Percentiles rank a stretch among this genome's conserved stretches.
phyloP scores from a whole-genome alignment of 2,329 filamentous ascomycete species.

The Fusarium sp. region DNA sequence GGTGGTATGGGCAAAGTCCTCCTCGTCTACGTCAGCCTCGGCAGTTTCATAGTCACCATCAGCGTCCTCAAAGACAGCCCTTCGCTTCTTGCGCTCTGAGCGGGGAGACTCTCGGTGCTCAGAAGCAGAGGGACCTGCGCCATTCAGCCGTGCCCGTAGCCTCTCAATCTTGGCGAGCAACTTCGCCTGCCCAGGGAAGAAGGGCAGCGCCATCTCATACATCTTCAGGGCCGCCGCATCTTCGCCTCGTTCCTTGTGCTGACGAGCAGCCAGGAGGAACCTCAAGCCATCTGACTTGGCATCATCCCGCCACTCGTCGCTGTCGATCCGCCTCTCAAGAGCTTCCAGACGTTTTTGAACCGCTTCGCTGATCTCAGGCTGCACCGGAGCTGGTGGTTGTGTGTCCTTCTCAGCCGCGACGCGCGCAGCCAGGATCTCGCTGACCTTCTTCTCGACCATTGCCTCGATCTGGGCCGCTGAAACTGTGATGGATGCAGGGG shows the following conservation, averaged over 20 bases:
- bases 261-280: constrained; percentile 90
- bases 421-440: constrained; percentile 88
- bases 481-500: constrained; percentile 62
- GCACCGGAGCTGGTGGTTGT: constrained; percentile 52
- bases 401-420: constrained; percentile 63
- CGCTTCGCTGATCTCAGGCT: constrained; percentile 78
- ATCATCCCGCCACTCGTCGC: constrained; percentile 75
- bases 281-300: constrained; percentile 85
- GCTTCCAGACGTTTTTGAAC: constrained; percentile 87
- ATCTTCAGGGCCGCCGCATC: constrained; percentile 84
- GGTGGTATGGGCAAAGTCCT: constrained; percentile 47
- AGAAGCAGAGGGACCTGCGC: constrained; percentile 40
- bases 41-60: constrained; percentile 59
- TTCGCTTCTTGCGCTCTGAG: constrained; percentile 51
- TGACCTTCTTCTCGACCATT: constrained; percentile 92
- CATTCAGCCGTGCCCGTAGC: constrained; percentile 67
- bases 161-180: constrained; percentile 79
- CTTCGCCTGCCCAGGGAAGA: constrained; percentile 89
- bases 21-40: constrained; percentile 61
- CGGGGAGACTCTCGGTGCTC: constrained; percentile 44
- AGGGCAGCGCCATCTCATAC: constrained; percentile 88
- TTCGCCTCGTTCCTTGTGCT: constrained; percentile 89
- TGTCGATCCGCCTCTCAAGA: constrained; percentile 87
- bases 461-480: constrained; percentile 87
- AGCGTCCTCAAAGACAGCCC: constrained; percentile 51